Conservation (phyloP, 164 flowering plant species). For the Magnolia kwangsiensis region DNA sequence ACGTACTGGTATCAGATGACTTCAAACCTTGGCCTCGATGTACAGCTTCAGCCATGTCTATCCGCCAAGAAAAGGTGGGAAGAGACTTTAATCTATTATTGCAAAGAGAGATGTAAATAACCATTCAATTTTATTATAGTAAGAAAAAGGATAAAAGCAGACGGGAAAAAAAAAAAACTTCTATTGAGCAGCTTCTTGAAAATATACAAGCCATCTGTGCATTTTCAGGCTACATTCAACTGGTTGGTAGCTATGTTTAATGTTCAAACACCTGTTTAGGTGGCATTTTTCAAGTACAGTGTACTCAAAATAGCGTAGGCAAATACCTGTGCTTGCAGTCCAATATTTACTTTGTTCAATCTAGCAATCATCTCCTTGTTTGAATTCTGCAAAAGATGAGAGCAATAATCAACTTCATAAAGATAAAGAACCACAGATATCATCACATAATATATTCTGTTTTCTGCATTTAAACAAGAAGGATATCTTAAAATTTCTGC, state of each 20-base stretch:
- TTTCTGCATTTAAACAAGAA: background rate
- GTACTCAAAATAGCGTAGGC: slow-evolving; percentile 10
- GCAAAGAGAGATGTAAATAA: background rate
- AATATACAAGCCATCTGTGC: background rate
- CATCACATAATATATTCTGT: background rate
- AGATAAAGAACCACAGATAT: background rate
- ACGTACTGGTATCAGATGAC: no score
- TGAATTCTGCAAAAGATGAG: slow-evolving; percentile 36
- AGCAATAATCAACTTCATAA: background rate
- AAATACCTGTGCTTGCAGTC: slow-evolving; percentile 50
- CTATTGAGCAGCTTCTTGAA: background rate
- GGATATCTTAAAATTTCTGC: background rate
- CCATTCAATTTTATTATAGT: no score
- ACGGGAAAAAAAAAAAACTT: background rate
- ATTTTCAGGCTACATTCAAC: no score
- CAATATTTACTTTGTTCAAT: slow-evolving; percentile 40
- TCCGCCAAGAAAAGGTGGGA: background rate
- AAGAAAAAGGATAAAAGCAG: background rate
- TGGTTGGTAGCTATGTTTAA: background rate
- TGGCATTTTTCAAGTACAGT: background rate
- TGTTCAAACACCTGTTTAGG: no score
- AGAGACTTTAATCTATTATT: background rate
- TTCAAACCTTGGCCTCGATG: background rate
- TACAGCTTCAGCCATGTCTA: background rate
- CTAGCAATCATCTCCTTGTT: slow-evolving; percentile 37